These are phyloP conservation scores for Lactarius akahatsu DNA, from an alignment of 768 basidiomycete genomes.

Conservation along the genomic window DNA sequence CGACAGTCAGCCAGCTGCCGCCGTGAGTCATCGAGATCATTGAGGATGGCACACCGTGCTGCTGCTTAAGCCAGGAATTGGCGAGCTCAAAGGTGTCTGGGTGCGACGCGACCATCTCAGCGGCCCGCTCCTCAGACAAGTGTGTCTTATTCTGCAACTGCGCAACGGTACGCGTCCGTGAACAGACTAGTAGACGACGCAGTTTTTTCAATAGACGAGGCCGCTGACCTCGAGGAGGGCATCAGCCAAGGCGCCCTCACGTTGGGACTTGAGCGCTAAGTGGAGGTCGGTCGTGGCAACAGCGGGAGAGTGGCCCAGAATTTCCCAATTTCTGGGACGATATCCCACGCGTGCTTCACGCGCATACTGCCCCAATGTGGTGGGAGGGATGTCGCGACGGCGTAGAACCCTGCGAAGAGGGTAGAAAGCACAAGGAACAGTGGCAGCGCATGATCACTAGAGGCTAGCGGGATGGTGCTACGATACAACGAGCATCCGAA, in stretches of 20 bases:
- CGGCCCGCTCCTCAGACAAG: no score
- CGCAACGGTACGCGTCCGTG: no score
- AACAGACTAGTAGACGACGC: not conserved
- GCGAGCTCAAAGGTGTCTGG: no score
- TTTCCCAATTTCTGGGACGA: not conserved
- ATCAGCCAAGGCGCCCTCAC: not conserved
- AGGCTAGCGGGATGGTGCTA: no score
- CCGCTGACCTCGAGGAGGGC: not conserved
- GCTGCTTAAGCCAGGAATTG: no score
- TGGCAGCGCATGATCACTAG: not conserved
- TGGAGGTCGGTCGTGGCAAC: not conserved
- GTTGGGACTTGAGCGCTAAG: not conserved
- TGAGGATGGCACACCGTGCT: no score
- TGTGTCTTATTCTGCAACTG: no score
- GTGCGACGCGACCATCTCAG: no score
- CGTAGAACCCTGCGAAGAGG: no score
- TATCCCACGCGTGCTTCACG: not conserved
- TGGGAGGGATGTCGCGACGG: not conserved
- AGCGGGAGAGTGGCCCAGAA: not conserved
- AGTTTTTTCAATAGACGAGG: not conserved
- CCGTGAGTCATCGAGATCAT: no score
- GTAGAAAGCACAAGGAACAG: not conserved
- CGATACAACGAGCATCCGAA: no score
- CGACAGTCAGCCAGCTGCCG: no score
- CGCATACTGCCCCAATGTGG: not conserved